Conservation (phyloP, 2,329 filamentous ascomycete species). For the Zasmidium cellare region DNA sequence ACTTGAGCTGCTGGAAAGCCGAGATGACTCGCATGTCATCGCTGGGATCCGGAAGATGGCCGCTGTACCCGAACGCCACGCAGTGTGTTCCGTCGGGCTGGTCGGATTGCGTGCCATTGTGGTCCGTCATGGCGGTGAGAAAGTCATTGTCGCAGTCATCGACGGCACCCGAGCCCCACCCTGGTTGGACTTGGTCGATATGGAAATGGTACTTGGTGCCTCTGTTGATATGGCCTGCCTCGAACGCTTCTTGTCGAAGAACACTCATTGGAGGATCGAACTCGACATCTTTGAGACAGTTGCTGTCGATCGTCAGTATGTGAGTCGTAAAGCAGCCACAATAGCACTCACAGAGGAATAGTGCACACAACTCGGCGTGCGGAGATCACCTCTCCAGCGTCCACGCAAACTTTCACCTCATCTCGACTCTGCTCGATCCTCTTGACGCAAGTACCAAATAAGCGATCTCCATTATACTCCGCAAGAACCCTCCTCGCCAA, state of each 20-base stretch:
- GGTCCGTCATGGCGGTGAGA: slow-evolving; percentile 12
- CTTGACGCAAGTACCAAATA: background rate
- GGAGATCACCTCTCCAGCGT: background rate
- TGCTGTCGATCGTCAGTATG: background rate
- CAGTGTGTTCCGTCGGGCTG: slow-evolving; percentile 5
- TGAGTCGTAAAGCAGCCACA: too few relatives aligned
- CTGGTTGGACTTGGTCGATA: slow-evolving; percentile 7
- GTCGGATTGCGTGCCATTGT: background rate
- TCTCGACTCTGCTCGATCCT: background rate
- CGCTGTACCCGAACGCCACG: slow-evolving; percentile 12
- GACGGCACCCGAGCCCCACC: background rate
- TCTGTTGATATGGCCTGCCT: slow-evolving; percentile 31
- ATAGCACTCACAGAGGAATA: slow-evolving; percentile 16
- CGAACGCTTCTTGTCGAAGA: slow-evolving; percentile 27
- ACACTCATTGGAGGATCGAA: slow-evolving; percentile 32
- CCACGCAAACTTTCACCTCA: background rate
- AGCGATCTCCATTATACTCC: slow-evolving; percentile 2
- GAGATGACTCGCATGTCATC: background rate
- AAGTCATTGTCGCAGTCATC: background rate
- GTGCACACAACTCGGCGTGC: slow-evolving; percentile 22
- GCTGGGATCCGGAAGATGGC: slow-evolving; percentile 3
- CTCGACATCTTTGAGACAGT: slow-evolving; percentile 20
- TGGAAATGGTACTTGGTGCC: slow-evolving; percentile 31
- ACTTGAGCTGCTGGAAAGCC: background rate
- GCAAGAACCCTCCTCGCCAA: background rate